Evolutionary conservation across 192 early-diverging fungal genomes (phyloP).

Genomic region (Pilobolus umbonatus): DNA sequence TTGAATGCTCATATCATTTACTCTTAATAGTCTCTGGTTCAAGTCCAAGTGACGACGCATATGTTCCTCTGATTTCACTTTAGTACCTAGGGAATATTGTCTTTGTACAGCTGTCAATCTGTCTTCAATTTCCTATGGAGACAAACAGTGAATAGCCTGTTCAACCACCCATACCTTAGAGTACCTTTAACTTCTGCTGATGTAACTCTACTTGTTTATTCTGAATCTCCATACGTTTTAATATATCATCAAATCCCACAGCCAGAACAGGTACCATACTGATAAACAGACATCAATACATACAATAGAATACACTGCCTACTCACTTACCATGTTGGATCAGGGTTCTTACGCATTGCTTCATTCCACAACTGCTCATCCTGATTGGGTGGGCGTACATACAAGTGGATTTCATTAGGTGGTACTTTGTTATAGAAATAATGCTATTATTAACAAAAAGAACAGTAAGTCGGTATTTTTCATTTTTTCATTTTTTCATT

Average conservation of each 20-base stretch:
- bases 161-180: conserved; percentile 56
- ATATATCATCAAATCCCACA: conserved; percentile 84
- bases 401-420: conserved; percentile 75
- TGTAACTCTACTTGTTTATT: conserved; percentile 62
- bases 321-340: conserved; percentile 64
- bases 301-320: neutral
- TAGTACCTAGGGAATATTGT: conserved; percentile 70
- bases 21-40: conserved; percentile 66
- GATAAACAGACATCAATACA: neutral
- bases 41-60: conserved; percentile 73
- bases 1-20: conserved; percentile 45
- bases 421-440: conserved; percentile 96
- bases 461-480: neutral
- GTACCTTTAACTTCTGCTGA: conserved; percentile 33
- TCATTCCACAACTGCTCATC: conserved; percentile 75
- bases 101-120: conserved; percentile 55
- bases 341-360: conserved; percentile 83
- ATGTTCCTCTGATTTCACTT: conserved; percentile 70
- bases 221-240: conserved; percentile 81
- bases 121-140: conserved; percentile 49
- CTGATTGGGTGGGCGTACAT: conserved; percentile 66
- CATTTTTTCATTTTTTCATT: too few species aligned
- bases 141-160: conserved; percentile 20
- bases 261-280: conserved; percentile 91
- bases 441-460: conserved; percentile 39